Percentiles rank a stretch among this genome's conserved stretches.
phyloP scores from a whole-genome alignment of 1,139 yeast genomes.

The Insectozyma bohioensis region DNA sequence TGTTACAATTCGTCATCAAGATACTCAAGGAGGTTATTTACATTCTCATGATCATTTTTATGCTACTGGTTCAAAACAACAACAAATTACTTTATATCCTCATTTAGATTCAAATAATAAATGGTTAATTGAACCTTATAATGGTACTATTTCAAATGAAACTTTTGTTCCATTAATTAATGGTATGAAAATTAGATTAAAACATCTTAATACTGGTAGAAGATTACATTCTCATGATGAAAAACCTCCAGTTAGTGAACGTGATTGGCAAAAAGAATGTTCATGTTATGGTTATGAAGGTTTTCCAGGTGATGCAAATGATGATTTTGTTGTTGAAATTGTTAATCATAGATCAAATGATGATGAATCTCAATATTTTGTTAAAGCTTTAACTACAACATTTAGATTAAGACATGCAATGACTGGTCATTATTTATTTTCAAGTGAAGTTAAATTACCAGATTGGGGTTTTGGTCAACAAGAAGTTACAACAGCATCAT shows the following conservation, averaged over 20 bases:
- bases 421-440: constrained; percentile 86
- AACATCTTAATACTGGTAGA: constrained; percentile 66
- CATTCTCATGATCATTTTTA: constrained; percentile 88
- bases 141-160: constrained; percentile 46
- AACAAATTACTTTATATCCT: constrained; percentile 90
- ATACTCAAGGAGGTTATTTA: constrained; percentile 90
- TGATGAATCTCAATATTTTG: constrained; percentile 58
- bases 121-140: constrained; percentile 77
- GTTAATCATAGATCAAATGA: constrained; percentile 56
- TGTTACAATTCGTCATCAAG: constrained; percentile 75
- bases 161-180: constrained; percentile 64
- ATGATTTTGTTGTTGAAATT: constrained; percentile 89
- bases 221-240: constrained; percentile 96
- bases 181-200: constrained; percentile 78
- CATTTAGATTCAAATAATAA: constrained; percentile 86
- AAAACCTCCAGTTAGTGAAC: constrained; percentile 87
- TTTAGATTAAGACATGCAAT: constrained; percentile 87
- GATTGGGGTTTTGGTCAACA: constrained; percentile 95
- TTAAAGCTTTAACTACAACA: constrained; percentile 79
- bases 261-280: constrained; percentile 96
- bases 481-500: constrained; percentile 90
- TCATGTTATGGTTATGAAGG: constrained; percentile 91
- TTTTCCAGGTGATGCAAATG: constrained; percentile 93
- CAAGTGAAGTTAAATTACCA: constrained; percentile 84
- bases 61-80: constrained; percentile 93